Base-by-base conservation (phyloP, 2,329 filamentous ascomycete species). In the Cladosporium sp. region DNA sequence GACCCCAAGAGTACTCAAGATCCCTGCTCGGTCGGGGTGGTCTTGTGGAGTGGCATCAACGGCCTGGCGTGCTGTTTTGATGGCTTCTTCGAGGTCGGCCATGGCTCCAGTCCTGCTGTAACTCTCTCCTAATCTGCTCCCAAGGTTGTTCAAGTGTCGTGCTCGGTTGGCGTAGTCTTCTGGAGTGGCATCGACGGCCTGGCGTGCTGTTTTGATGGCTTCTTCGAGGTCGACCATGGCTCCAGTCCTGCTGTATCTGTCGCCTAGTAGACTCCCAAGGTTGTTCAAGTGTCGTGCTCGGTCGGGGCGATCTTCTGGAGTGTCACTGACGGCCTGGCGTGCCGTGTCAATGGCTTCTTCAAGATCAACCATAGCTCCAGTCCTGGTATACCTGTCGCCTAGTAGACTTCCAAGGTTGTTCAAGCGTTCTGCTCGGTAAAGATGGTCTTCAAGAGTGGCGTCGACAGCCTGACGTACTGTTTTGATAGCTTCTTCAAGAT, bases 401-500 rank as follows among this genome's bases (percentile, higher is more conserved):
- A 55, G 51, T 32, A 15, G 24, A 15, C 14, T 55, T n/a, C 18
- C 15, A 15, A 55, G 51, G 15, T 55, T 26, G 51, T 55, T 55
- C 14, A 55, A 26, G 18, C 24, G 30, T 26, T 15, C 21, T 55
- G 51, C 51, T 32, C 51, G 51, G 21, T 55, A 15, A 14, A 32
- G 21, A 21, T 55, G 51, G 21, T 55, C 21, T 26, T 28, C 24
- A 14, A 21, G 30, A 21, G 51, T 55, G 12, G 14, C 24, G 51
- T 55, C 51, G 24, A 55, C 51, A 28, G 30, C 51, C 21, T 55
- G 51, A 15, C 51, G 51, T 18, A 21, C 51, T 55, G 51, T 26
- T 15, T 55, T 55, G 51, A 55, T 32, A 32, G 51, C 51, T 32
- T 55, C 21, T 21, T 55, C 51, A 15, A 55, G 51, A 26, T 51